Percentiles rank a stretch among this genome's conserved stretches.
Evolutionary conservation across 2,329 filamentous ascomycete species (phyloP).

Genomic region (Talaromyces albobiverticillius): DNA sequence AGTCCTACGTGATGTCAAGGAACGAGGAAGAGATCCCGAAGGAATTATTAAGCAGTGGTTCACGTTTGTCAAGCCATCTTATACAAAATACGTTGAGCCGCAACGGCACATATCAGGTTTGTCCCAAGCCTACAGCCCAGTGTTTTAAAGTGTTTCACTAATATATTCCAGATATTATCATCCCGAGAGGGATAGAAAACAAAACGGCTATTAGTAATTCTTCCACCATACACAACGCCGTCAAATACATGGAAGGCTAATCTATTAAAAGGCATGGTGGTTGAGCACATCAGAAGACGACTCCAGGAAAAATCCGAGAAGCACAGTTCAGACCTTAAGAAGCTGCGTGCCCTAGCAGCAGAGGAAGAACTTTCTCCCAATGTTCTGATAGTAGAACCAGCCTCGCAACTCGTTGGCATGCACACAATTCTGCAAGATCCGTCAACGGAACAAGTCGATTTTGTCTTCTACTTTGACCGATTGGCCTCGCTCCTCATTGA

Average conservation of each 20-base stretch:
- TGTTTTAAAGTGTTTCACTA: background rate
- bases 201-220: conserved; percentile 71
- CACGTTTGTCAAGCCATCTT: conserved; percentile 92
- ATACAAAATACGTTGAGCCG: conserved; percentile 88
- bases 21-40: conserved; percentile 86
- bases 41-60: conserved; percentile 99
- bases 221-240: no score
- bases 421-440: conserved; percentile 86
- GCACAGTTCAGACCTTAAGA: conserved; percentile 75
- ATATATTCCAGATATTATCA: conserved; percentile 68
- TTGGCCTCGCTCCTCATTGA: conserved; percentile 82
- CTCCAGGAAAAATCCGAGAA: conserved; percentile 79
- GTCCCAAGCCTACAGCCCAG: conserved; percentile 22
- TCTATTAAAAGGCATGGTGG: conserved; percentile 69
- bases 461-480: conserved; percentile 96
- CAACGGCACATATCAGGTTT: conserved; percentile 79
- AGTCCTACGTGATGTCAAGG: conserved; percentile 84
- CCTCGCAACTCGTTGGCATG: conserved; percentile 79
- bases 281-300: conserved; percentile 86
- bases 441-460: conserved; percentile 77
- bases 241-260: conserved; percentile 17
- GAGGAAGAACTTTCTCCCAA: conserved; percentile 71
- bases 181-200: conserved; percentile 93
- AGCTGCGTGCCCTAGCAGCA: conserved; percentile 69
- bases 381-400: conserved; percentile 71